A percentile compares a stretch with the other conserved stretches of the same genome.
Conservation (phyloP, 495 filamentous ascomycete genomes). For the Durotheca rogersii region DNA sequence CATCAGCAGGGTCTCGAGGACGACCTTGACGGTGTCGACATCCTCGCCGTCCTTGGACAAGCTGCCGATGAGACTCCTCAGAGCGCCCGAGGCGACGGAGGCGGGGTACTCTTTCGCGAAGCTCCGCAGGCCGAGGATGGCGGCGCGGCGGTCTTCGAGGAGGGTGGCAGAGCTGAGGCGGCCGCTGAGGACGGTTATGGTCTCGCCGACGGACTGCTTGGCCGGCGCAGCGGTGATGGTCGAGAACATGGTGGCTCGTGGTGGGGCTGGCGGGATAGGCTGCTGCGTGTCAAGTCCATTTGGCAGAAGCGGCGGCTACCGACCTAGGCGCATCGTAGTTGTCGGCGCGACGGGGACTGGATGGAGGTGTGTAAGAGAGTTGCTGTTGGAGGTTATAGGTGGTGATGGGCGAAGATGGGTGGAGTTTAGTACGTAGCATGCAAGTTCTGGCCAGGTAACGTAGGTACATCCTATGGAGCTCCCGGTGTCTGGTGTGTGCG, state of each 20-base stretch:
- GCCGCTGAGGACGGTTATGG: constrained; percentile 83
- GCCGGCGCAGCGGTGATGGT: constrained; percentile 82
- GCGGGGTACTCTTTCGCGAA: constrained; percentile 96
- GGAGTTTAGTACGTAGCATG: too few relatives aligned
- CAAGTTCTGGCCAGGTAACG: too few relatives aligned
- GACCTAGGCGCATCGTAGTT: constrained; percentile 27
- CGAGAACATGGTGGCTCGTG: constrained; percentile 68
- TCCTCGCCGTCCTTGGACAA: constrained; percentile 88
- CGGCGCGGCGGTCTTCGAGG: constrained; percentile 88
- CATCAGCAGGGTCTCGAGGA: constrained; percentile 91
- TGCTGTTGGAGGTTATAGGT: too few relatives aligned
- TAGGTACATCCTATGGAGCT: too few relatives aligned
- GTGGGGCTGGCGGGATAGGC: constrained; percentile 22
- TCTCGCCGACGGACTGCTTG: constrained; percentile 93
- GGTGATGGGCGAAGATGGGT: too few relatives aligned
- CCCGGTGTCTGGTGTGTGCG: too few relatives aligned
- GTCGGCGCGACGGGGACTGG: too few relatives aligned
- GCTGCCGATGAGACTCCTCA: constrained; percentile 82
- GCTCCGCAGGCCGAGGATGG: constrained; percentile 88
- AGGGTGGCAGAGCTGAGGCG: constrained; percentile 85
- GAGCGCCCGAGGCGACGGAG: constrained; percentile 87
- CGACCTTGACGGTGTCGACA: constrained; percentile 92
- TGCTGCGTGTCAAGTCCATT: constrained; percentile 38
- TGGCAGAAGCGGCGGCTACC: constrained; percentile 31
- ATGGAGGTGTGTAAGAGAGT: not conserved